Evolutionary conservation across 495 filamentous ascomycete species (phyloP).

Genomic region (Lasiosphaeria ovina): DNA sequence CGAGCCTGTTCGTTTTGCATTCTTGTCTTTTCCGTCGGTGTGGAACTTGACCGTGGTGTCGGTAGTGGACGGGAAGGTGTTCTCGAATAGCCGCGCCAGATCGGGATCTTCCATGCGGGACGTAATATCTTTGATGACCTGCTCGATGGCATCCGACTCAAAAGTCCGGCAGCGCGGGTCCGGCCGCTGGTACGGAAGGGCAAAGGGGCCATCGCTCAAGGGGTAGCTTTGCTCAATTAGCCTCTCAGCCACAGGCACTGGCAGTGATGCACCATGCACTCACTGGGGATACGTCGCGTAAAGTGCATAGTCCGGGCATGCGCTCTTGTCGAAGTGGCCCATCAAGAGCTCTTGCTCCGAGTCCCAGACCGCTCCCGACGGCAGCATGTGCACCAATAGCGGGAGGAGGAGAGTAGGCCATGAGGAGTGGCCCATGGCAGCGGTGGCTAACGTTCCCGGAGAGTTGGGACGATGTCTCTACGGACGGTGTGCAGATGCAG

Average conservation of each 20-base stretch:
- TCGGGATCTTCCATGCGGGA: constrained; percentile 80
- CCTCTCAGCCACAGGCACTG: not conserved
- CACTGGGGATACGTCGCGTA: constrained; percentile 51
- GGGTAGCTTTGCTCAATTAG: constrained; percentile 50
- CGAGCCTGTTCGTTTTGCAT: constrained; percentile 14
- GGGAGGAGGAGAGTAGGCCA: constrained; percentile 19
- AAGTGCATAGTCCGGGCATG: constrained; percentile 54
- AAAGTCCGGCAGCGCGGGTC: constrained; percentile 82
- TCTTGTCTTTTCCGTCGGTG: constrained; percentile 42
- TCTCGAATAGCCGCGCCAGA: constrained; percentile 90
- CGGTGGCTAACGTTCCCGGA: too few relatives aligned
- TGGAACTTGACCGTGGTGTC: constrained; percentile 81
- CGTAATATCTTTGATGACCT: constrained; percentile 80
- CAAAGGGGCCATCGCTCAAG: constrained; percentile 72
- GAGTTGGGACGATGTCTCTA: not conserved
- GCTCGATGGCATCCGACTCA: constrained; percentile 76
- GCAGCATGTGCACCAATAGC: constrained; percentile 15
- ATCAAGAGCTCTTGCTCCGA: constrained; percentile 24
- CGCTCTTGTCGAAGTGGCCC: constrained; percentile 22
- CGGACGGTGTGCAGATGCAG: not conserved
- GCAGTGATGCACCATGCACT: constrained; percentile 11
- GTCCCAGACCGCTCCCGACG: constrained; percentile 15
- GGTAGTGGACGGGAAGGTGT: constrained; percentile 93
- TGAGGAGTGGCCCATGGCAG: constrained; percentile 13
- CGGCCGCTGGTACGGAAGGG: constrained; percentile 88